Evolutionary conservation across 2,329 filamentous ascomycete genomes (phyloP).

Genomic region (Pseudogymnoascus pannorum): DNA sequence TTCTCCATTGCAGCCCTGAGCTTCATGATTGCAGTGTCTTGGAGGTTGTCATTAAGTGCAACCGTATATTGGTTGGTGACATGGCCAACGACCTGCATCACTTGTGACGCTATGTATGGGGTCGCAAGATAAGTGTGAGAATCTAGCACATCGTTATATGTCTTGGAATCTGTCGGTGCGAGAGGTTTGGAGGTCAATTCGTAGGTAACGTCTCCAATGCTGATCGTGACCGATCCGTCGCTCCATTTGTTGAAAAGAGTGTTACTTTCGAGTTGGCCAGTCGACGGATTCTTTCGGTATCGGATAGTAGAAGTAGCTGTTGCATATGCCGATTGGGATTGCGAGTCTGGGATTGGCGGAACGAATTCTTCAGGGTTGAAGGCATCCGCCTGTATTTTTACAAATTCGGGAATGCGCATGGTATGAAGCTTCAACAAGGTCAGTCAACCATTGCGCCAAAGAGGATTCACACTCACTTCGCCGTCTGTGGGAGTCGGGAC

Average conservation of each 20-base stretch:
- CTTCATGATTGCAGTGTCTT: slow-evolving; percentile 64
- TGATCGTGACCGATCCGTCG: slow-evolving; percentile 68
- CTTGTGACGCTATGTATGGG: slow-evolving; percentile 59
- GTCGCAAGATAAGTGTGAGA: slow-evolving; percentile 70
- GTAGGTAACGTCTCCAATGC: slow-evolving; percentile 69
- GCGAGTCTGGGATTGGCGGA: slow-evolving; percentile 52
- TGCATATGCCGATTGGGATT: slow-evolving; percentile 41
- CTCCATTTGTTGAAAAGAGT: slow-evolving; percentile 70
- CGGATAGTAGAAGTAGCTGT: slow-evolving; percentile 60
- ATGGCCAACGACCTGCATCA: slow-evolving; percentile 68
- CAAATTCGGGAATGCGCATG: slow-evolving; percentile 64
- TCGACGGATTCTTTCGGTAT: slow-evolving; percentile 59
- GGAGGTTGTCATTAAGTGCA: slow-evolving; percentile 56
- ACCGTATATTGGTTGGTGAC: slow-evolving; percentile 66
- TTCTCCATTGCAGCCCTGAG: slow-evolving; percentile 59
- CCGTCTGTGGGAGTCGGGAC: slow-evolving; percentile 65
- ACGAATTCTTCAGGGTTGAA: slow-evolving; percentile 62
- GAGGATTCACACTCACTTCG: slow-evolving; percentile 43
- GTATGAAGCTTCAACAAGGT: slow-evolving; percentile 51
- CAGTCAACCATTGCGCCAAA: slow-evolving; percentile 16
- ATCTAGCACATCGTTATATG: slow-evolving; percentile 61
- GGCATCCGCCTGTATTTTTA: slow-evolving; percentile 60
- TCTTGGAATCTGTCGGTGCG: slow-evolving; percentile 49
- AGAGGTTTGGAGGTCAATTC: slow-evolving; percentile 65
- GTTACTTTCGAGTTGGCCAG: slow-evolving; percentile 64